Base-by-base conservation (phyloP, 306 rosid genomes). In the Amphicarpaea edgeworthii region DNA sequence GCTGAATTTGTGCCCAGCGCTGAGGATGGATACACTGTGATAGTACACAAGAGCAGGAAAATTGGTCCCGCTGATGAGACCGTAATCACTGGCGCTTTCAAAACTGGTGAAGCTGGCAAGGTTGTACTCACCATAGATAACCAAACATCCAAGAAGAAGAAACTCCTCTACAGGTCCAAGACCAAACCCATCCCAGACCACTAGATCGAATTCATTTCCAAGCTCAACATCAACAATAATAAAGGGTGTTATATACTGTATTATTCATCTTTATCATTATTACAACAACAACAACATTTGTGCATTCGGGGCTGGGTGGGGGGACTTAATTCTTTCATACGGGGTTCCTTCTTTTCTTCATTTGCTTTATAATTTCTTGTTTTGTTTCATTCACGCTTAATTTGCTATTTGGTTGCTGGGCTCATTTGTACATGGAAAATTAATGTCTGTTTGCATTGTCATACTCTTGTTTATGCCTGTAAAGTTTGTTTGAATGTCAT, bases 81-180 rank as follows among this genome's bases (percentile, higher is more conserved):
- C 3, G 85, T 89, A 7, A 89, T 92, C 34, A 34, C 47, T 4
- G 82, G 86, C 84, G 89, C 84, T 87, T 95, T 83, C 84, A 95
- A 88, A 62, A 53, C 77, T 19, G 93, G 97, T 1, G 98, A 91
- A 77, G 24, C 91, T 6, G 98, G 98, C 14, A 88, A 87, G 85
- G 86, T 93, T 49, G 86, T 92, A 50, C 96, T 95, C 83, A 89
- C 83, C 83, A 79, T 95, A 51, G 96, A 92, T 70, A 92, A 92
- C 84, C 97, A 86, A 77, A 84, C 89, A 83, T 90, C 93, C 43
- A 95, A 92, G 88, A 95, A 92, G 93, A 95, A 95, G 96, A 92
- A 92, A 84, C 90, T 95, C 72, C 83, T 95, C 15, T 95, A 90
- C 88, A 86, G 98, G 93, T 90, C 83, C 79, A 95, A 92, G 93